Evolutionary conservation across 352 stramenopile genomes (phyloP), one percentile per base, ranked within the genome.

Genomic region (Phytophthora pseudosyringae): DNA sequence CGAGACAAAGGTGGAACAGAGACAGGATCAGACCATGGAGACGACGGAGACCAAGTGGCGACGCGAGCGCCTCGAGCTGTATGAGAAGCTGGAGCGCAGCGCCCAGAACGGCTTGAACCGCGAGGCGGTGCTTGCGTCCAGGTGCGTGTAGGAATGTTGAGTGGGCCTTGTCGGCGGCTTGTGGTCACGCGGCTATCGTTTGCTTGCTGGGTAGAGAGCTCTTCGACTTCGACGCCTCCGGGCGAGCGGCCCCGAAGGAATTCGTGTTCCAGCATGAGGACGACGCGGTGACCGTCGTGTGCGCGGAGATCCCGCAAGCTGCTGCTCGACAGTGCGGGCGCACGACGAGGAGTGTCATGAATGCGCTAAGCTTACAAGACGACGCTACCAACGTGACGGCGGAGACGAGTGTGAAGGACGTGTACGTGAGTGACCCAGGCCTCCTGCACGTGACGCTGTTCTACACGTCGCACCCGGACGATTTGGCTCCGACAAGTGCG

Each of bases 371-470:
- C 21, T 21, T 21, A 13, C 46, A 58, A 38, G 57, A 58, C 4
- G n/a, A 48, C 11, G 33, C 35, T 15, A 13, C 12, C 25, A 21
- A 44, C 9, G 13, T 26, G 25, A 21, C 21, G 2, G 47, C 32
- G 16, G 50, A 33, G 11, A 26, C 64, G 6, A 29, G 38, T 12
- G 16, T 74, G 40, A 63, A 67, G n/a, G 61, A 67, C 28, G 64
- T 64, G 36, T 89, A 88, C 50, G 73, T 88, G 44, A 87, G 85
- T 62, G 75, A 86, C 31, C 62, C 64, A 18, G 71, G 75, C 15
- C 71, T 83, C 18, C 85, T 91, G 81, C 81, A 91, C 69, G 71
- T 89, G 56, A 91, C 81, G 44, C 62, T 91, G 6, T 91, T 86
- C 64, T 80, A 89, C 63, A 88, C 82, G 47, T 91, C 80, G 13